Percentiles rank a stretch among this genome's conserved stretches.
These are phyloP conservation scores for Dothiorella sarmentorum DNA, from an alignment of 2,329 filamentous ascomycete genomes.

Conservation along the genomic window DNA sequence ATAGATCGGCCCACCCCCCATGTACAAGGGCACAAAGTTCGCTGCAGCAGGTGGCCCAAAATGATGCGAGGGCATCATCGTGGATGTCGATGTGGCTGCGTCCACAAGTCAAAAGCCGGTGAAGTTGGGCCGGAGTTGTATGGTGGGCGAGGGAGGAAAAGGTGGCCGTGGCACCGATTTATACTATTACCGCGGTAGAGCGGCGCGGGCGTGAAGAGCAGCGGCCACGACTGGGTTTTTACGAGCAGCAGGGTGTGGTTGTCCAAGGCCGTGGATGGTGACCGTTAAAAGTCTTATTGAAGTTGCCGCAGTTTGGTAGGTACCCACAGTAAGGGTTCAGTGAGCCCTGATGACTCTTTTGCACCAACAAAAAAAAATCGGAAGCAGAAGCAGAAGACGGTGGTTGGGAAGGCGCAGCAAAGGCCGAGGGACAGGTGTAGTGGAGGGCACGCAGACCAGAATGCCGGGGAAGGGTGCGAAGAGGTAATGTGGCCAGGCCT, in stretches of 20 bases:
- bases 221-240: no score
- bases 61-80: neutral
- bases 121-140: neutral
- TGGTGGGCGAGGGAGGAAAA: neutral
- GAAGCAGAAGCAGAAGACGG: no score
- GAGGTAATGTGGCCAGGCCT: constrained; percentile 11
- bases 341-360: no score
- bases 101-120: neutral
- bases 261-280: neutral
- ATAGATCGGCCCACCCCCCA: neutral
- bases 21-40: neutral
- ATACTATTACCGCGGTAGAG: neutral
- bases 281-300: neutral
- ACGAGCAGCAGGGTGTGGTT: no score
- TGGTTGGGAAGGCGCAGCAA: constrained; percentile 1
- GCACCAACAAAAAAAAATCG: no score
- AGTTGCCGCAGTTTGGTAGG: neutral
- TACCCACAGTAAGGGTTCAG: neutral
- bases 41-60: neutral
- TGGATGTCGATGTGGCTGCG: neutral
- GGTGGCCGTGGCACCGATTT: neutral
- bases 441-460: neutral
- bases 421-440: neutral
- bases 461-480: neutral
- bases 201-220: neutral